A percentile compares a stretch with the other conserved stretches of the same genome.
phyloP scores from a whole-genome alignment of 2,329 filamentous ascomycete genomes.

The Colletotrichum navitas region DNA sequence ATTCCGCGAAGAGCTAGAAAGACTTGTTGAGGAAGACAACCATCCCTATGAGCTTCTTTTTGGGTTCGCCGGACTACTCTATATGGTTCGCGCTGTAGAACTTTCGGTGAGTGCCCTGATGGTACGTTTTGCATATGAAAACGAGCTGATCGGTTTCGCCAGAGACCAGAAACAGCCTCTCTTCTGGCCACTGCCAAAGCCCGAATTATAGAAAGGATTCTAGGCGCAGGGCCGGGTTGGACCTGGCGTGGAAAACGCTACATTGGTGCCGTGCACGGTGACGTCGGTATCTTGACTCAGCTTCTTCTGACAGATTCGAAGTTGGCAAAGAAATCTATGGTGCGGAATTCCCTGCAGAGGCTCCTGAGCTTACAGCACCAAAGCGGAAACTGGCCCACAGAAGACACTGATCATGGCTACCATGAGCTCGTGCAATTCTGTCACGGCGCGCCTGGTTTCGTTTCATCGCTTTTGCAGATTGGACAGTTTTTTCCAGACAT shows the following conservation, averaged over 20 bases:
- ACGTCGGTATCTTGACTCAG: slow-evolving; percentile 78
- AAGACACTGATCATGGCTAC: slow-evolving; percentile 4
- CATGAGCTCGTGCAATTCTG: slow-evolving; percentile 71
- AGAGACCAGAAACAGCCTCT: slow-evolving; percentile 65
- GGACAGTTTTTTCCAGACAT: slow-evolving; percentile 67
- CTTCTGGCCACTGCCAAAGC: slow-evolving; percentile 52
- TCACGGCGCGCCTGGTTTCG: slow-evolving; percentile 74
- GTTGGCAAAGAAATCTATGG: slow-evolving; percentile 65
- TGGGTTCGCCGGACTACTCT: slow-evolving; percentile 76
- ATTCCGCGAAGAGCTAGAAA: slow-evolving; percentile 45
- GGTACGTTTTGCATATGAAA: slow-evolving; percentile 53
- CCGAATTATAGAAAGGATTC: slow-evolving; percentile 24
- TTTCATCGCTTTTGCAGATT: slow-evolving; percentile 69
- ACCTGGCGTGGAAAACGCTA: slow-evolving; percentile 73
- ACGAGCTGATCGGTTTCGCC: slow-evolving; percentile 66
- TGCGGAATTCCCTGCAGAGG: slow-evolving; percentile 61
- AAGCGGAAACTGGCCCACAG: slow-evolving; percentile 72
- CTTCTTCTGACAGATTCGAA: slow-evolving; percentile 69
- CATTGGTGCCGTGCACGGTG: slow-evolving; percentile 76
- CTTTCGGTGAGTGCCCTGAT: slow-evolving; percentile 46
- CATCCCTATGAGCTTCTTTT: slow-evolving; percentile 71
- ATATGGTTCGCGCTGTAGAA: slow-evolving; percentile 73
- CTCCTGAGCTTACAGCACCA: slow-evolving; percentile 63
- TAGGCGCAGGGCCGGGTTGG: slow-evolving; percentile 62
- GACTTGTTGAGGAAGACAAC: slow-evolving; percentile 49